These are phyloP conservation scores for Aspergillus japonicus DNA, from an alignment of 2,329 filamentous ascomycete species.

Conservation along the genomic window DNA sequence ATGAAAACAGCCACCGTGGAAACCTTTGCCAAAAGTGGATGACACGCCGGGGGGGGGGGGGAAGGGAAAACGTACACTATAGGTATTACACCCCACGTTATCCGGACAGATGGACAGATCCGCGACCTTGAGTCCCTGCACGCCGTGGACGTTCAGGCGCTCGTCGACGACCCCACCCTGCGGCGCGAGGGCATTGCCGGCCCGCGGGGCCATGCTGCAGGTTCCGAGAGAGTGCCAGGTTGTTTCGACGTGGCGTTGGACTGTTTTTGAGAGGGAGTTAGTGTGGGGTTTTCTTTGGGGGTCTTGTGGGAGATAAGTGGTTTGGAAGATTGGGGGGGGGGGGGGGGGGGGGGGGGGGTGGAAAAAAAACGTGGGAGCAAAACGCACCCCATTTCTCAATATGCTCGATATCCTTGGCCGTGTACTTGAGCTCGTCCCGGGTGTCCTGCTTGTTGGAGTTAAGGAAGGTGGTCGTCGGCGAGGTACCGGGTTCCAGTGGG, in stretches of 20 bases:
- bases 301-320: background rate
- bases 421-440: constrained; percentile 66
- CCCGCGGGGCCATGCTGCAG: constrained; percentile 72
- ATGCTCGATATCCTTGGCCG: constrained; percentile 52
- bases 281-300: background rate
- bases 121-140: constrained; percentile 73
- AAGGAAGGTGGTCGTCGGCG: constrained; percentile 51
- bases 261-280: constrained; percentile 24
- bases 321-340: background rate
- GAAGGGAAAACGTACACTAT: constrained; percentile 35
- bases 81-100: constrained; percentile 71
- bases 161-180: constrained; percentile 72
- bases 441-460: constrained; percentile 64
- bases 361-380: background rate
- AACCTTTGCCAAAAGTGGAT: too few relatives aligned
- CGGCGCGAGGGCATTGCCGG: constrained; percentile 78
- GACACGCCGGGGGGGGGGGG: background rate
- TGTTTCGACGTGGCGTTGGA: constrained; percentile 71
- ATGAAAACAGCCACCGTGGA: background rate
- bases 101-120: constrained; percentile 75
- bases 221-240: constrained; percentile 70
- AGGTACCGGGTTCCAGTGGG: constrained; percentile 57
- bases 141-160: constrained; percentile 73
- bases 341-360: background rate
- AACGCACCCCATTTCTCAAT: constrained; percentile 61